phyloP scores from a whole-genome alignment of 1,284 basidiomycete species.

The Volvariella surrecta region DNA sequence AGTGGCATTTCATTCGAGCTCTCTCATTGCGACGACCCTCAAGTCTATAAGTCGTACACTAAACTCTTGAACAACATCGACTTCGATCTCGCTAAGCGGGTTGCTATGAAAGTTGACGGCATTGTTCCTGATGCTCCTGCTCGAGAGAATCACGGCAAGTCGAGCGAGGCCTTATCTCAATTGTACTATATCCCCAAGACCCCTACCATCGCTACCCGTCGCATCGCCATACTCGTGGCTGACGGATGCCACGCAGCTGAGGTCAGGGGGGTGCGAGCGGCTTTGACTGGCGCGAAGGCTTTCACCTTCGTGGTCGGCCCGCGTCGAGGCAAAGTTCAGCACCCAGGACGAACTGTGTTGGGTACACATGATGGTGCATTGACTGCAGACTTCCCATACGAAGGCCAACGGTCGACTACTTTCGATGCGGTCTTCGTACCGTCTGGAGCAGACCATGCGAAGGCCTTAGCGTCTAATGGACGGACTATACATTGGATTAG shows the following conservation, averaged over 20 bases:
- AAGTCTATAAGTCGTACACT: constrained; percentile 61
- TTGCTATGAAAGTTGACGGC: constrained; percentile 59
- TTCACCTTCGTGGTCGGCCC: constrained; percentile 64
- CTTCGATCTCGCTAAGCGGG: constrained; percentile 54
- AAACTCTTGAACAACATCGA: constrained; percentile 63
- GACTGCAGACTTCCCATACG: constrained; percentile 60
- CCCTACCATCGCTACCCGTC: constrained; percentile 58
- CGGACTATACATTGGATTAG: constrained; percentile 63
- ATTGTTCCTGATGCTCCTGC: constrained; percentile 39
- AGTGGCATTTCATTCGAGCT: constrained; percentile 72
- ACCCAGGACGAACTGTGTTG: constrained; percentile 21
- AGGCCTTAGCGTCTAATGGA: constrained; percentile 44
- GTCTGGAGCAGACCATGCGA: constrained; percentile 48
- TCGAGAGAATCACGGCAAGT: constrained; percentile 49
- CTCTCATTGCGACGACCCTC: constrained; percentile 67
- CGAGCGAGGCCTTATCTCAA: constrained; percentile 50
- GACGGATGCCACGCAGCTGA: constrained; percentile 64
- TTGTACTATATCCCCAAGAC: constrained; percentile 45
- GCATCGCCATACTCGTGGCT: constrained; percentile 66
- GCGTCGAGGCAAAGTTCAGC: constrained; percentile 49
- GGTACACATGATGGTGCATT: constrained; percentile 24
- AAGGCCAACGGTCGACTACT: constrained; percentile 70
- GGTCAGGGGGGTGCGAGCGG: constrained; percentile 47
- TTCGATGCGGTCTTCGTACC: constrained; percentile 76
- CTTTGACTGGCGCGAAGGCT: constrained; percentile 43